Base-by-base conservation (phyloP, 2,329 filamentous ascomycete species). In the Calonectria fujianensis region DNA sequence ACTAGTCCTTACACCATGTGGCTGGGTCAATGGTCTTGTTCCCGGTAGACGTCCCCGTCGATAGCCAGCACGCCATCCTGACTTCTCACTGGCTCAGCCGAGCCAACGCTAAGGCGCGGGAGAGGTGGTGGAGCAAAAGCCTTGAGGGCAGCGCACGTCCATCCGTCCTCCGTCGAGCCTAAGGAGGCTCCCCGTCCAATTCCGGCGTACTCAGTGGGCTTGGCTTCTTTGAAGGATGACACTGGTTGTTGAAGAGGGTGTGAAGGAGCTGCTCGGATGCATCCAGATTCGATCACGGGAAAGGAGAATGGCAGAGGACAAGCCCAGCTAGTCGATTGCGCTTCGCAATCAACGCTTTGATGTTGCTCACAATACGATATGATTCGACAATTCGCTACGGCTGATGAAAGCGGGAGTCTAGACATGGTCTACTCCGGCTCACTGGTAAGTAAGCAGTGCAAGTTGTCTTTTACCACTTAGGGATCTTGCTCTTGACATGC, bases 211-310 rank as follows among this genome's bases (percentile, higher is more conserved):
- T 61, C 39, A 54, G 35, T 31, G 16, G 45, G 41, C 67, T 75
- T 71, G 63, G 74, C 64, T 31, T n/a, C 59, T 31, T 67, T 51
- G 24, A 48, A 64, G 52, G 51, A 63, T 63, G 61, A 45, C 54
- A 70, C 66, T 74, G 72, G 66, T 24, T 39, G 37, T n/a, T 59
- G 13, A 37, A 61, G 69, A 75, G 59, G 69, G 74, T 71, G 72
- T 74, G 72, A 70, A 74, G 61, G 67, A 70, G 52, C 66, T 67
- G 51, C 51, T 54, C 37, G 37, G 71, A 69, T 70, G 74, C 71
- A 74, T 75, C 71, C 63, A 50, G 74, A 72, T 71, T 71, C 61
- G 51, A 68, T 75, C 74, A 75, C 74, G 74, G 68, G 74, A 63
- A 70, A 54, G 68, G 66, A 63, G 70, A 10, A 54, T 45, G 39